Conservation (phyloP, 176 grass and related monocot genomes). For the Microstegium vimineum region DNA sequence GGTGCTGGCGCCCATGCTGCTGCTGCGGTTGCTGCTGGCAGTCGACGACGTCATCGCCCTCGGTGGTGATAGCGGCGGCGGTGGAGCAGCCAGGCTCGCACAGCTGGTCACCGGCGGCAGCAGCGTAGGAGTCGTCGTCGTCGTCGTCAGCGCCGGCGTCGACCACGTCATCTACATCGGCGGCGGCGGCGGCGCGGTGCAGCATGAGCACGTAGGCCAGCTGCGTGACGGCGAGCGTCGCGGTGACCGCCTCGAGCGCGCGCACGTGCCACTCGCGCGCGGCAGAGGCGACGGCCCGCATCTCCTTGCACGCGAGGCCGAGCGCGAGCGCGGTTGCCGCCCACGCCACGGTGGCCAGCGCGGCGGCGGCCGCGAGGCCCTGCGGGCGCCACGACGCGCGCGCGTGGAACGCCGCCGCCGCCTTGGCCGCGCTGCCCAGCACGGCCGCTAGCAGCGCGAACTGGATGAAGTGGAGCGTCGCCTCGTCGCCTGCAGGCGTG, state of each 20-base stretch:
- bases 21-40: background rate
- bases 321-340: conserved; percentile 50
- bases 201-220: conserved; percentile 50
- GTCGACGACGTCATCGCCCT: background rate
- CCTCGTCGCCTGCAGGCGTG: conserved; percentile 13
- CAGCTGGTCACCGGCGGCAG: background rate
- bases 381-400: conserved; percentile 36
- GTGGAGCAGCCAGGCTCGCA: background rate
- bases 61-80: background rate
- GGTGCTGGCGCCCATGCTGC: background rate
- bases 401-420: conserved; percentile 41
- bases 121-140: too few relatives aligned
- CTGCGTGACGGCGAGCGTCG: conserved; percentile 51
- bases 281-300: conserved; percentile 9
- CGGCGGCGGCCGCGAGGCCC: conserved; percentile 35
- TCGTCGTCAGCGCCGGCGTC: background rate
- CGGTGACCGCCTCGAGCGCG: conserved; percentile 45
- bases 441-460: conserved; percentile 37
- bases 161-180: background rate
- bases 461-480: conserved; percentile 44
- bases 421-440: conserved; percentile 36
- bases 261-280: conserved; percentile 55
- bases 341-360: conserved; percentile 43
- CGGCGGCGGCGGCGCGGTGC: conserved; percentile 41
- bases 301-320: conserved; percentile 70